Conservation (phyloP, 345 rosid genomes). For the Sonneratia caseolaris region DNA sequence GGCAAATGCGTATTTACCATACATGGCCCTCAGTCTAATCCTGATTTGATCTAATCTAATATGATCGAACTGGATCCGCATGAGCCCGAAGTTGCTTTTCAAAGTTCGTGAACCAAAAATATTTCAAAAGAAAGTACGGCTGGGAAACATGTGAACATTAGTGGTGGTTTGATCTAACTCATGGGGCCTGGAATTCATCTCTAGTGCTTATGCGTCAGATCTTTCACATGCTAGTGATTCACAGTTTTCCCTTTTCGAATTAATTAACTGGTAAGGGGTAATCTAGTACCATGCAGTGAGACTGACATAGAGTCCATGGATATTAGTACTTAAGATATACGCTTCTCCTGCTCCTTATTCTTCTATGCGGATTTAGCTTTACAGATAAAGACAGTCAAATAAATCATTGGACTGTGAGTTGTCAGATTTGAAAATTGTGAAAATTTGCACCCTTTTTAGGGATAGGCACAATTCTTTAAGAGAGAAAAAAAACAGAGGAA, state of each 20-base stretch:
- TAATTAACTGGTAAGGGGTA: background rate
- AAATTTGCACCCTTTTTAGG: background rate
- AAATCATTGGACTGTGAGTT: background rate
- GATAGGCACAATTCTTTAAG: too few relatives aligned
- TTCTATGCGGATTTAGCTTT: background rate
- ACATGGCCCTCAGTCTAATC: too few relatives aligned
- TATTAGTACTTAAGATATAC: background rate
- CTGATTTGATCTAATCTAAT: too few relatives aligned
- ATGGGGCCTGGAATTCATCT: background rate
- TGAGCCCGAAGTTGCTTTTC: too few relatives aligned
- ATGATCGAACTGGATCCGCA: too few relatives aligned
- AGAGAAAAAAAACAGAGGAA: too few relatives aligned
- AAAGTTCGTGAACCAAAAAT: too few relatives aligned
- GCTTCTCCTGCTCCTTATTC: background rate
- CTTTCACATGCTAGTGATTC: background rate
- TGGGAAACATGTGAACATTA: too few relatives aligned
- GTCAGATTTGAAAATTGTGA: constrained; percentile 6
- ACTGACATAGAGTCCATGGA: background rate
- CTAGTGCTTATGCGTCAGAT: background rate
- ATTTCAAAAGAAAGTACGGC: too few relatives aligned
- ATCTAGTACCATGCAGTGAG: too few relatives aligned
- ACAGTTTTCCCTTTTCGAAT: background rate
- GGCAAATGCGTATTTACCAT: too few relatives aligned
- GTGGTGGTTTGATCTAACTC: background rate
- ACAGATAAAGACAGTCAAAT: background rate